A percentile compares a stretch with the other conserved stretches of the same genome.
These are phyloP conservation scores for Beauveria rudraprayagi DNA, from an alignment of 2,329 filamentous ascomycete genomes.

Conservation along the genomic window DNA sequence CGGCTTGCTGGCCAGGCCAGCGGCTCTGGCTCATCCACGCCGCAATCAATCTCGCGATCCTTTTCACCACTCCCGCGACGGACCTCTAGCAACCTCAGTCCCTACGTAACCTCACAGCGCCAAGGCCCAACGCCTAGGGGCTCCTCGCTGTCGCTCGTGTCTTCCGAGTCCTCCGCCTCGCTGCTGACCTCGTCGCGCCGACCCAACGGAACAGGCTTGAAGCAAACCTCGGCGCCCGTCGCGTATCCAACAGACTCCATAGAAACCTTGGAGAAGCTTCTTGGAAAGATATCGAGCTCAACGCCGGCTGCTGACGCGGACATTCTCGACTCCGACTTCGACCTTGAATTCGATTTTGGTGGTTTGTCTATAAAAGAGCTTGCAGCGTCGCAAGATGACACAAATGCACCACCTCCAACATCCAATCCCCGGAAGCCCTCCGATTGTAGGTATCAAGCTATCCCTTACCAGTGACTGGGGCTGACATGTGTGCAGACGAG, in stretches of 20 bases:
- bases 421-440: constrained; percentile 48
- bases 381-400: constrained; percentile 30
- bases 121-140: constrained; percentile 61
- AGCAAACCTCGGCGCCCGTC: constrained; percentile 42
- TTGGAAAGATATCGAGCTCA: constrained; percentile 23
- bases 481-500: constrained; percentile 50
- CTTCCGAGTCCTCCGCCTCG: constrained; percentile 70
- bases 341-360: constrained; percentile 68
- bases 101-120: constrained; percentile 60
- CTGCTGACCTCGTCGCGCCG: constrained; percentile 57
- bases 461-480: not conserved
- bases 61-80: constrained; percentile 64
- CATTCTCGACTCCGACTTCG: constrained; percentile 43
- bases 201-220: constrained; percentile 60
- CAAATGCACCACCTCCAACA: constrained; percentile 17
- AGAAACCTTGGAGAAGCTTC: constrained; percentile 52
- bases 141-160: constrained; percentile 70
- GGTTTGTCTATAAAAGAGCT: constrained; percentile 70
- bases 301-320: constrained; percentile 11
- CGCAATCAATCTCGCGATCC: constrained; percentile 55
- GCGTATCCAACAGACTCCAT: constrained; percentile 59
- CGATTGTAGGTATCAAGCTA: constrained; percentile 52
- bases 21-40: constrained; percentile 49
- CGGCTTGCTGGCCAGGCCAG: constrained; percentile 66
- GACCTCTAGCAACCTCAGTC: constrained; percentile 60